phyloP scores from a whole-genome alignment of 1,139 yeast species.

The Geotrichum candidum region DNA sequence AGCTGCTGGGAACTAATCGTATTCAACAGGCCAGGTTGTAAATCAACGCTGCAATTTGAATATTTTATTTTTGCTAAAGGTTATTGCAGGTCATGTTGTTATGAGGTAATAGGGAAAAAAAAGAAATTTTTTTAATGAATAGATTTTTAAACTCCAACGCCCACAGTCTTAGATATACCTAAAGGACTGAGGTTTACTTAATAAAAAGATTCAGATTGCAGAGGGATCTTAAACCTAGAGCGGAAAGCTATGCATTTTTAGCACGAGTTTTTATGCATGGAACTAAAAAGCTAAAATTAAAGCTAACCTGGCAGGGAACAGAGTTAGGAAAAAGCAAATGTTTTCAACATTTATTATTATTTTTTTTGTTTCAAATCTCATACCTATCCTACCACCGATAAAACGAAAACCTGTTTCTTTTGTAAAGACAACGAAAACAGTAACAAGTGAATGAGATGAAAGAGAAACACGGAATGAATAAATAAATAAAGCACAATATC shows the following conservation, averaged over 20 bases:
- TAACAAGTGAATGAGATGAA: not conserved
- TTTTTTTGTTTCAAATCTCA: not conserved
- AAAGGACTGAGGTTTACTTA: not conserved
- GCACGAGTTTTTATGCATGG: constrained; percentile 2
- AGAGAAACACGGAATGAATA: not conserved
- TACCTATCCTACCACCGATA: not conserved
- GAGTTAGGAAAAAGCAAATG: not conserved
- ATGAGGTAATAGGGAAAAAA: no score
- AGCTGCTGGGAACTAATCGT: no score
- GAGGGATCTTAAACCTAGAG: not conserved
- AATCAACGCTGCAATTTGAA: no score
- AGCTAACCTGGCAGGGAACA: not conserved
- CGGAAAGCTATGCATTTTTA: constrained; percentile 2
- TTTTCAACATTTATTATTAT: not conserved
- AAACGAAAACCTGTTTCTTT: not conserved
- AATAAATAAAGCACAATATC: not conserved
- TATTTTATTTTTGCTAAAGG: not conserved
- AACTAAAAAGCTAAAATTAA: not conserved
- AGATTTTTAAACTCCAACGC: not conserved
- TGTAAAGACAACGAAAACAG: not conserved
- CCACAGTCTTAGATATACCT: not conserved
- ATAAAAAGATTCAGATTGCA: not conserved
- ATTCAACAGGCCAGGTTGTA: no score
- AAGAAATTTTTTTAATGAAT: no score
- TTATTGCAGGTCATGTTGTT: not conserved